Evolutionary conservation across 257 asterid genomes (phyloP), one percentile per base, ranked within the genome.

Genomic region (Linaria vulgaris): DNA sequence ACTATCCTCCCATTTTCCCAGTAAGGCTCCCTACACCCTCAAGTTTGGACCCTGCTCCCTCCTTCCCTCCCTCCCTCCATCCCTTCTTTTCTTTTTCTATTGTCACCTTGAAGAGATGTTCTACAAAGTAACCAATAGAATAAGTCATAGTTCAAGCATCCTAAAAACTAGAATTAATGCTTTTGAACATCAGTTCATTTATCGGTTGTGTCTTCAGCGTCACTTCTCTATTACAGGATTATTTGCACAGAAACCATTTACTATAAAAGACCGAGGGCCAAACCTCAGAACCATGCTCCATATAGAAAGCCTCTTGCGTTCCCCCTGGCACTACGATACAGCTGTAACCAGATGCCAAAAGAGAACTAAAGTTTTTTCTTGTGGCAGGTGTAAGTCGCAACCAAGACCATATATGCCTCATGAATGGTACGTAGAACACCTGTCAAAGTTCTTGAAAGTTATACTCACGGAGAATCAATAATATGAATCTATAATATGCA

Each of bases 321-420:
- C 99, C 99, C 56, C 99, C 99, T 44, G 99, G 99, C 46, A 94
- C 88, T 61, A 94, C 62, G 74, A 87, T 73, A 78, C 99, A 87
- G 84, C 96, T 94, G 62, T 81, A 78, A 51, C 96, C 99, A 63
- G 92, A 81, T 27, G 76, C 74, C 79, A 94, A 68, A 72, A 94
- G 95, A 50, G 95, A 80, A 59, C 25, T 24, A 53, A 87, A 90
- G 38, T 55, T 82, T 60, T 84, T 78, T 81, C 88, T 87, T 5
- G 96, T 67, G 54, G 95, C 97, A 24, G 96, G 75, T 55, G 96
- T 6, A 70, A 90, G 82, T 74, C 97, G 97, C 75, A 86, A 72
- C 99, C 99, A 94, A 0, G 97, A 70, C 99, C 99, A 90, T 77
- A 90, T 57, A 73, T 94, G 99, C 78, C 99, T 81, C 90, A 94